These are phyloP conservation scores for Candida coleopterorum DNA, from an alignment of 805 yeast species.

Conservation along the genomic window DNA sequence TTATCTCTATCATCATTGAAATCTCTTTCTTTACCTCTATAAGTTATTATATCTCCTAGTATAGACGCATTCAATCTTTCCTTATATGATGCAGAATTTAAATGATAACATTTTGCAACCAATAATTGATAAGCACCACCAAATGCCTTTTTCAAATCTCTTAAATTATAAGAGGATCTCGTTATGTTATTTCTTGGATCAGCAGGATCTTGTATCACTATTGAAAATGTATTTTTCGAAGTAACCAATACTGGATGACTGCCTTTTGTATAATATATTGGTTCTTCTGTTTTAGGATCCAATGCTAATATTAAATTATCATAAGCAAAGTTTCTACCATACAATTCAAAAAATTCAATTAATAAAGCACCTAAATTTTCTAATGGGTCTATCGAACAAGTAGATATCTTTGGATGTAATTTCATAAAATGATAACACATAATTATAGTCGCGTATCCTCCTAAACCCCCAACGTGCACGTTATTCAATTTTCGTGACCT, in stretches of 20 bases:
- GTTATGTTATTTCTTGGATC: slow-evolving; percentile 81
- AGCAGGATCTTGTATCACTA: slow-evolving; percentile 86
- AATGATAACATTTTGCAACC: slow-evolving; percentile 67
- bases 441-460: slow-evolving; percentile 92
- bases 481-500: slow-evolving; percentile 73
- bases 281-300: slow-evolving; percentile 44
- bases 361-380: slow-evolving; percentile 81
- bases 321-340: slow-evolving; percentile 86
- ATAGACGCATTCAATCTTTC: slow-evolving; percentile 67
- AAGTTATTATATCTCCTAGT: slow-evolving; percentile 73
- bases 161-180: slow-evolving; percentile 75
- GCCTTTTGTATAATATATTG: slow-evolving; percentile 60
- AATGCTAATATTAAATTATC: slow-evolving; percentile 71
- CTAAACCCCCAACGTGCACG: slow-evolving; percentile 90
- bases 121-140: slow-evolving; percentile 82
- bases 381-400: slow-evolving; percentile 59
- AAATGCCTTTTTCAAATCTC: slow-evolving; percentile 79
- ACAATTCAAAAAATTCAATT: slow-evolving; percentile 88
- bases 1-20: slow-evolving; percentile 68
- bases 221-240: slow-evolving; percentile 50
- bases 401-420: slow-evolving; percentile 71
- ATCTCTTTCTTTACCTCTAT: slow-evolving; percentile 69
- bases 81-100: slow-evolving; percentile 62
- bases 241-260: slow-evolving; percentile 47
- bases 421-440: slow-evolving; percentile 72